These are phyloP conservation scores for Citrullus colocynthis DNA, from an alignment of 306 rosid species.

Conservation along the genomic window DNA sequence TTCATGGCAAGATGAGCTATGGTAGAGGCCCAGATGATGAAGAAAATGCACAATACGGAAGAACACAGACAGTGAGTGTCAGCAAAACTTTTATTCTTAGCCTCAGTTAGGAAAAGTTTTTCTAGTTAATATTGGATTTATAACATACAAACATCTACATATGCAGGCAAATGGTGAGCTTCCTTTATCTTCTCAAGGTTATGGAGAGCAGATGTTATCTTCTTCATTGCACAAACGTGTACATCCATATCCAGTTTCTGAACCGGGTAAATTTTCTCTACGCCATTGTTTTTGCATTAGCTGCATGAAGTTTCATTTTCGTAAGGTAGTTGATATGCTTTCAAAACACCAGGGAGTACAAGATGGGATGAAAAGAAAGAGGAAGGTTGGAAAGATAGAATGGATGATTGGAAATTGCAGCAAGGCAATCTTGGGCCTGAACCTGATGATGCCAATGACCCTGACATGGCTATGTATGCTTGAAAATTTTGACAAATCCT, in stretches of 20 bases:
- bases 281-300: not conserved
- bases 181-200: slow-evolving; percentile 28
- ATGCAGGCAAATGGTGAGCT: slow-evolving; percentile 63
- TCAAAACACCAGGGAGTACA: slow-evolving; percentile 30
- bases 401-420: slow-evolving; percentile 71
- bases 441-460: slow-evolving; percentile 49
- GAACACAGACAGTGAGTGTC: slow-evolving; percentile 23
- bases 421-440: slow-evolving; percentile 79
- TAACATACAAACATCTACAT: not conserved
- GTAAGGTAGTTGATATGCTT: not conserved
- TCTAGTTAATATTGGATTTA: not conserved
- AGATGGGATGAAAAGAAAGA: slow-evolving; percentile 54
- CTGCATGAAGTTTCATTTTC: not conserved
- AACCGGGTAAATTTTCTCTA: slow-evolving; percentile 25
- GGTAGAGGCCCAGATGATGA: slow-evolving; percentile 58
- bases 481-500: not conserved
- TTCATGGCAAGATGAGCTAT: slow-evolving; percentile 62
- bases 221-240: slow-evolving; percentile 68
- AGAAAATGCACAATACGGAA: slow-evolving; percentile 29
- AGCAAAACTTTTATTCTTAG: not conserved
- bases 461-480: slow-evolving; percentile 62
- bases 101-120: not conserved
- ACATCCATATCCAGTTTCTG: slow-evolving; percentile 62
- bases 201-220: slow-evolving; percentile 45
- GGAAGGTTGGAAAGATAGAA: slow-evolving; percentile 53